Conservation (phyloP, 164 flowering plant genomes). For the Litsea cubeba region DNA sequence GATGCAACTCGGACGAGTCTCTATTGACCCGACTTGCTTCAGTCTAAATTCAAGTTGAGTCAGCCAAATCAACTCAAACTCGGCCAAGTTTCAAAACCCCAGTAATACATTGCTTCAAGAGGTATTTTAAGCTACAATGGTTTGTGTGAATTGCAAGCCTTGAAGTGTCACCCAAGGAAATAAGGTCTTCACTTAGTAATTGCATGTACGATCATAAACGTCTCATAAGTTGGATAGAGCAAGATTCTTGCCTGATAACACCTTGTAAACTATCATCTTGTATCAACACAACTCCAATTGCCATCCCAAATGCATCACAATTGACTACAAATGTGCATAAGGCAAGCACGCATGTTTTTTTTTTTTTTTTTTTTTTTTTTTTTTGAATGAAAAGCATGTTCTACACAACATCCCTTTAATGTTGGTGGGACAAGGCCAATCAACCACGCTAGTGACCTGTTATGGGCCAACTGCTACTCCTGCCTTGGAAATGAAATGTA, state of each 20-base stretch:
- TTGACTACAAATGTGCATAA: background rate
- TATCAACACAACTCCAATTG: background rate
- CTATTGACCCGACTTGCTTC: too few species aligned
- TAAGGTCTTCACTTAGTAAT: background rate
- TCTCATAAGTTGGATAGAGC: background rate
- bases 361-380: too few species aligned
- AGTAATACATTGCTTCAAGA: background rate
- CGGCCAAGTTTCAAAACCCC: too few species aligned
- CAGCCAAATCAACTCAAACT: too few species aligned
- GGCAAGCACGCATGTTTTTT: background rate
- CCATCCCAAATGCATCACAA: background rate
- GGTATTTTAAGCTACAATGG: background rate
- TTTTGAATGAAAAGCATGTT: background rate
- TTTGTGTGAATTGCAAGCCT: background rate
- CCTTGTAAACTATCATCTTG: background rate
- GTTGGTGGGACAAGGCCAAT: background rate
- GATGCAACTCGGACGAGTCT: too few species aligned
- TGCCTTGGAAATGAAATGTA: background rate
- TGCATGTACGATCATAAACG: background rate
- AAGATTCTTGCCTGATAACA: background rate
- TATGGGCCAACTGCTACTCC: background rate
- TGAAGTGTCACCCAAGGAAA: background rate
- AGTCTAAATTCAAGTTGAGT: too few species aligned
- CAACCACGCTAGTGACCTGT: background rate
- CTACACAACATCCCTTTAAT: background rate